Base-by-base conservation (phyloP, 2,329 filamentous ascomycete genomes). In the Arthrobotrys sphaeroides region DNA sequence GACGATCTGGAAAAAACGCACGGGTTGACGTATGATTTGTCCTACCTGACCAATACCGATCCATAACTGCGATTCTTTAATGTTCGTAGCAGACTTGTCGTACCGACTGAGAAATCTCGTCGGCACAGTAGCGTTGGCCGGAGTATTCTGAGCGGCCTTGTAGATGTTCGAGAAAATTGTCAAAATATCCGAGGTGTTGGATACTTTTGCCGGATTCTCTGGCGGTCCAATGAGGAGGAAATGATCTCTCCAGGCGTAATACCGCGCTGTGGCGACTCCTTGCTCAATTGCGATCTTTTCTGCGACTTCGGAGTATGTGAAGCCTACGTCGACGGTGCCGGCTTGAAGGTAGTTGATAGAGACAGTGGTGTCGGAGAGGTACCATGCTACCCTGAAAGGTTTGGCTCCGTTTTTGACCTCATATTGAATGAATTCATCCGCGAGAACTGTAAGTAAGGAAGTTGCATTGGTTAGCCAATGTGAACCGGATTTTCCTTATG, bases 1-100 rank as follows among this genome's bases (percentile, higher is more conserved):
- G n/a, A n/a, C n/a, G n/a, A n/a, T n/a, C n/a, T n/a, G n/a, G n/a
- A n/a, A n/a, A n/a, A n/a, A n/a, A n/a, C n/a, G n/a, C n/a, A n/a
- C n/a, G n/a, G n/a, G n/a, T n/a, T n/a, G n/a, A n/a, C n/a, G n/a
- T n/a, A n/a, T n/a, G n/a, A n/a, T 40, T 24, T 28, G 12, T 18
- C 28, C 42, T 77, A 80, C 81, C 78, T 85, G 84, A 3, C 84
- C 85, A 33, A 86, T 84, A 0, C 80, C 79, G 2, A 84, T 81
- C 84, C 84, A 86, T 1, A 85, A 78, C 38, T 82, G 77, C 0
- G 83, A 83, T 60, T 86, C 85, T 70, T 85, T 85, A 57, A 86
- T 85, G 72, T 85, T 86, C 2, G 84, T 85, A 0, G 85, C 84
- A 1, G 84, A 85, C 78, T 85, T 86, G 74, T 86, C 85, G 57